phyloP scores from a whole-genome alignment of 108 stramenopile genomes.

The Fragilaria radians region DNA sequence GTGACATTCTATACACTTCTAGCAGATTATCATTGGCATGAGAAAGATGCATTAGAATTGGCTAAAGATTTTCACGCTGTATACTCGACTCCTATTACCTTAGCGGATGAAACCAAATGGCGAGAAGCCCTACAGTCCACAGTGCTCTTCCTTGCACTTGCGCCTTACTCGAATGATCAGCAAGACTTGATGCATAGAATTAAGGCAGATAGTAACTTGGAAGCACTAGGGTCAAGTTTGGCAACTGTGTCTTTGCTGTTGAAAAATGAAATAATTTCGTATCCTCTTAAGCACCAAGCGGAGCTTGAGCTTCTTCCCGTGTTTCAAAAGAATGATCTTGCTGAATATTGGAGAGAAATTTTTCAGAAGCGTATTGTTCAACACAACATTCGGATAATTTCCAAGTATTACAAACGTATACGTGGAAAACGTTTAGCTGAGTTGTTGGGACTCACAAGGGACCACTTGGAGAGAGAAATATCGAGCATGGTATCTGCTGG shows the following conservation, averaged over 20 bases:
- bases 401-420: slow-evolving; percentile 90
- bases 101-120: slow-evolving; percentile 57
- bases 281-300: slow-evolving; percentile 73
- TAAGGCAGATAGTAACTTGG: slow-evolving; percentile 59
- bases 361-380: slow-evolving; percentile 92
- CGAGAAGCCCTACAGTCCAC: slow-evolving; percentile 76
- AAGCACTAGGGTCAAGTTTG: slow-evolving; percentile 50
- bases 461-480: slow-evolving; percentile 74
- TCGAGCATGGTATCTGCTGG: slow-evolving; percentile 84
- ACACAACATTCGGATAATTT: slow-evolving; percentile 92
- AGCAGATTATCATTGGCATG: slow-evolving; percentile 86
- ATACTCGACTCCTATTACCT: slow-evolving; percentile 52
- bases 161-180: slow-evolving; percentile 78
- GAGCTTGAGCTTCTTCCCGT: slow-evolving; percentile 62
- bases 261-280: slow-evolving; percentile 89
- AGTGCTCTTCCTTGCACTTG: slow-evolving; percentile 82
- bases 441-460: slow-evolving; percentile 66
- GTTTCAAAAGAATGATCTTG: slow-evolving; percentile 47
- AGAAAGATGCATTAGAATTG: slow-evolving; percentile 89
- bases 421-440: slow-evolving; percentile 80
- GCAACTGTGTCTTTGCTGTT: slow-evolving; percentile 44
- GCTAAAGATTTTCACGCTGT: slow-evolving; percentile 90
- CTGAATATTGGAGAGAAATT: slow-evolving; percentile 57
- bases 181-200: slow-evolving; percentile 90
- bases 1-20: slow-evolving; percentile 85